Evolutionary conservation across 75 land plant genomes (phyloP), one percentile per base, ranked within the genome.

Genomic region (Pinus albicaulis): DNA sequence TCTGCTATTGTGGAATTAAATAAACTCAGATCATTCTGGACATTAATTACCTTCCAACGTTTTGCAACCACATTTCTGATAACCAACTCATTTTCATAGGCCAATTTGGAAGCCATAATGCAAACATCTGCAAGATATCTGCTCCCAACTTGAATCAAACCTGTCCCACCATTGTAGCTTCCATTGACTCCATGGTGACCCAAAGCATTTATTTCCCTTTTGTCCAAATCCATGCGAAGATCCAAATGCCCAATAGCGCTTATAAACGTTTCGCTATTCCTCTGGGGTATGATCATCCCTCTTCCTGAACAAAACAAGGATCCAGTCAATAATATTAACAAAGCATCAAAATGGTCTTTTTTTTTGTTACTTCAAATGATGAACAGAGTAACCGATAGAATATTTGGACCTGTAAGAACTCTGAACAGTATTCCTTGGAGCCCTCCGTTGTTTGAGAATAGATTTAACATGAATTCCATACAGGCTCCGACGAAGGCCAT

Each of bases 41-140:
- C 7, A 6, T 44, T 44, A 44, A 44, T 44, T 69, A 86, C 87
- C 69, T 86, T 84, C 88, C 88, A 86, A 11, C 22, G 62, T 12
- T 76, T 63, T 7, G 34, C 53, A n/a, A 86, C 82, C 8, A 57
- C 80, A 1, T 84, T 57, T 41, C 57, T 44, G 52, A 86, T 80
- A 44, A 73, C 66, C 13, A 38, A 44, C 31, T 63, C 44, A 55
- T 86, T 84, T 73, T 86, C 87, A 57, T 80, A 84, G 3, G 87
- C 88, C 0, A 86, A 22, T 74, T 86, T 86, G 73, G 88, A 86
- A 26, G 87, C 88, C 88, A 86, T 84, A n/a, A 77, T 73, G 26
- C 79, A 74, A n/a, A 84, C 26, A 68, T 80, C 82, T 7, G 59
- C 80, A 26, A 31, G 56, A 24, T 11, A 15, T 55, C 72, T 77